Evolutionary conservation across 805 yeast genomes (phyloP).

Genomic region (Scheffersomyces amazonensis): DNA sequence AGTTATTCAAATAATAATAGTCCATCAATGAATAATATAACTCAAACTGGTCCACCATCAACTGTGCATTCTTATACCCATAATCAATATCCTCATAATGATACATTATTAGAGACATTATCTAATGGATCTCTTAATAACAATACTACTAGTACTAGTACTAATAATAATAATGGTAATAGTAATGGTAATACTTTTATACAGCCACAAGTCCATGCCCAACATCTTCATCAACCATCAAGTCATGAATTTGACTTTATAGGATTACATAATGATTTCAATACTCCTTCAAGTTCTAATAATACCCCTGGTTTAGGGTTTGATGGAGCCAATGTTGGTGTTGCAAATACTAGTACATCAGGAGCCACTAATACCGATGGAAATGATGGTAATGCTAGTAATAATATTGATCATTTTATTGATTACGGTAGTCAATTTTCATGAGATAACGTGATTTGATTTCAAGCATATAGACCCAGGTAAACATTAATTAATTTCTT

Average conservation of each 20-base stretch:
- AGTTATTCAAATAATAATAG: slow-evolving; percentile 9
- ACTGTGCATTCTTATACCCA: slow-evolving; percentile 12
- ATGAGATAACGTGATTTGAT: no score
- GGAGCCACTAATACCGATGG: neutral
- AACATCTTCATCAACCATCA: neutral
- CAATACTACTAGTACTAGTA: slow-evolving; percentile 1
- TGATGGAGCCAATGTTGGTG: neutral
- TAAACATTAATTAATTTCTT: no score
- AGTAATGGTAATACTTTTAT: slow-evolving; percentile 20
- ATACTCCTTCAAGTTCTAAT: neutral
- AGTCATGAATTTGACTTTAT: neutral
- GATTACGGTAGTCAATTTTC: neutral
- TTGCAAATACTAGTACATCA: neutral
- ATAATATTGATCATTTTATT: neutral
- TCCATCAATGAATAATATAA: slow-evolving; percentile 3
- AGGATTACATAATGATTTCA: neutral
- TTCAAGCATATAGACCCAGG: no score
- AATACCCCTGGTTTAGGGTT: neutral
- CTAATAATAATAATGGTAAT: slow-evolving; percentile 15
- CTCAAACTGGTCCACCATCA: slow-evolving; percentile 5
- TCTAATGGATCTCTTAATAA: slow-evolving; percentile 4
- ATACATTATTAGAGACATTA: slow-evolving; percentile 4
- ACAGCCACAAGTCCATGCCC: neutral
- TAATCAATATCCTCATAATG: slow-evolving; percentile 2
- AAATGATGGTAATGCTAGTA: neutral